Evolutionary conservation across 805 yeast species (phyloP).

Genomic region (Cyberlindnera euphorbiiphila): DNA sequence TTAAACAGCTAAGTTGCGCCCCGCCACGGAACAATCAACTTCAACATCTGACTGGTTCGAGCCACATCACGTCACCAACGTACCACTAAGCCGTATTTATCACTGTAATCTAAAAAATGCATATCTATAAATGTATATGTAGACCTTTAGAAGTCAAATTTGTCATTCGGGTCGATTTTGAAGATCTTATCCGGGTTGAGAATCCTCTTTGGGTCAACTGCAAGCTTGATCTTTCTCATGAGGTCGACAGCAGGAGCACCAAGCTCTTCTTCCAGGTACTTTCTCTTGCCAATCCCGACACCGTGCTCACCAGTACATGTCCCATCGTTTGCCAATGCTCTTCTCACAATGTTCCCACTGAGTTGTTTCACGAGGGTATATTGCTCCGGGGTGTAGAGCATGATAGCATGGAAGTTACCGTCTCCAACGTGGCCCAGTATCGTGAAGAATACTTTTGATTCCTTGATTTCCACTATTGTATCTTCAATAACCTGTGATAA

Average conservation of each 20-base stretch:
- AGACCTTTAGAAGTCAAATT: not conserved
- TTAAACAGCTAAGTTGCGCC: too few species aligned
- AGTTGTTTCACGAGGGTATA: slow-evolving; percentile 43
- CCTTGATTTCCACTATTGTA: slow-evolving; percentile 54
- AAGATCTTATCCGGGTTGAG: slow-evolving; percentile 78
- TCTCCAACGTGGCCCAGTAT: slow-evolving; percentile 80
- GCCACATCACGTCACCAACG: too few species aligned
- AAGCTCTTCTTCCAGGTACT: slow-evolving; percentile 53
- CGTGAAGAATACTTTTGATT: slow-evolving; percentile 49
- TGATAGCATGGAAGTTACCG: slow-evolving; percentile 70
- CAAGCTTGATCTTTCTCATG: slow-evolving; percentile 69
- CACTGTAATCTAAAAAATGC: too few species aligned
- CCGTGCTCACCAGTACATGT: slow-evolving; percentile 88
- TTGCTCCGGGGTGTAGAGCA: slow-evolving; percentile 54
- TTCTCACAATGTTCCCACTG: slow-evolving; percentile 53
- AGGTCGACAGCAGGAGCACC: slow-evolving; percentile 61
- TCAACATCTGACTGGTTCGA: too few species aligned
- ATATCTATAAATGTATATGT: too few species aligned
- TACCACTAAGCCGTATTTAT: too few species aligned
- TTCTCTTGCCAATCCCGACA: slow-evolving; percentile 70
- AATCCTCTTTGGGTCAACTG: slow-evolving; percentile 68
- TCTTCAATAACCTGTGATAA: slow-evolving; percentile 57
- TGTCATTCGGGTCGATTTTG: slow-evolving; percentile 48
- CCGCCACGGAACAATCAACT: too few species aligned
- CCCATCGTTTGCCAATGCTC: slow-evolving; percentile 68